These are phyloP conservation scores for Nemania serpens DNA, from an alignment of 2,329 filamentous ascomycete species.

Conservation along the genomic window DNA sequence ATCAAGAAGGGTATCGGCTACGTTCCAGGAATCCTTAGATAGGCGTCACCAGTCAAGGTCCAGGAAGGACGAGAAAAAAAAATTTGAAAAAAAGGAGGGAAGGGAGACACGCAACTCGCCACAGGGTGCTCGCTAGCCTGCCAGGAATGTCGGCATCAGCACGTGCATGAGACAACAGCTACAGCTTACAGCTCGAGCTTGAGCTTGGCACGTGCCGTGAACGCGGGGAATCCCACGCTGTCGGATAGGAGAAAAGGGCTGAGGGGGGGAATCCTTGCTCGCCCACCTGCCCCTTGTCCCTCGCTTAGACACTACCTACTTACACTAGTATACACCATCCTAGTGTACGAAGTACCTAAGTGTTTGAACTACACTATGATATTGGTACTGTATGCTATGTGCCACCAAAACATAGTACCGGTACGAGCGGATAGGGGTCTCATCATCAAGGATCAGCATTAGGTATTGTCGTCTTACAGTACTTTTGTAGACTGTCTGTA, in stretches of 20 bases:
- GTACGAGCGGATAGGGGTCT: too few relatives aligned
- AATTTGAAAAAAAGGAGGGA: too few relatives aligned
- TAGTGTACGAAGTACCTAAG: background rate
- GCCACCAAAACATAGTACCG: too few relatives aligned
- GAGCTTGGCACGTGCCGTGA: constrained; percentile 23
- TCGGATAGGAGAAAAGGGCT: constrained; percentile 22
- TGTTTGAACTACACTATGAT: too few relatives aligned
- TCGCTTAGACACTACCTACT: background rate
- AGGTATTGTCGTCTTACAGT: too few relatives aligned
- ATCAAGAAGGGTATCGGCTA: background rate
- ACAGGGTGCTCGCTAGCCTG: background rate
- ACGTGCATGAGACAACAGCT: constrained; percentile 10
- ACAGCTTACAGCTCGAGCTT: constrained; percentile 4
- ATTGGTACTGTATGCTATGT: too few relatives aligned
- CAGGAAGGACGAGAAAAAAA: background rate
- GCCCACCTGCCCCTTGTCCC: background rate
- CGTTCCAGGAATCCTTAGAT: background rate
- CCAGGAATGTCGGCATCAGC: constrained; percentile 18
- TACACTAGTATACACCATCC: too few relatives aligned
- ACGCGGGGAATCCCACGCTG: constrained; percentile 26
- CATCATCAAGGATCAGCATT: too few relatives aligned
- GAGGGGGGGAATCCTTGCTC: constrained; percentile 9
- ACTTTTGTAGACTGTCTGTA: background rate
- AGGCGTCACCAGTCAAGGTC: background rate
- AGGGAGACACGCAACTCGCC: background rate